Evolutionary conservation across 2,329 filamentous ascomycete species (phyloP).

Genomic region (Exutisphaerella laricina): DNA sequence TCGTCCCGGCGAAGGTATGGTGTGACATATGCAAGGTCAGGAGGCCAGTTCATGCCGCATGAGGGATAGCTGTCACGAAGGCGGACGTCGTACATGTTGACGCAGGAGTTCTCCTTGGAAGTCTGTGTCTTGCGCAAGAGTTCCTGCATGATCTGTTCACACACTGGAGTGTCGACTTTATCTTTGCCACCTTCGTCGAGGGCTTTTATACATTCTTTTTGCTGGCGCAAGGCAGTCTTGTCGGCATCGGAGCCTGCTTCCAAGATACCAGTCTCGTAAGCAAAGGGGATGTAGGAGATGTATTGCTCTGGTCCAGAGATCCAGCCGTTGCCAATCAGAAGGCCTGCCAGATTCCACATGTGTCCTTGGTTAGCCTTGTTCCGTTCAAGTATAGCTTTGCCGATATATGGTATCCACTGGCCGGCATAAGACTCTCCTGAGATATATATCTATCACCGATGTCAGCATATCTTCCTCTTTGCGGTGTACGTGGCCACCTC

Average conservation of each 20-base stretch:
- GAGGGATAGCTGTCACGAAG: constrained; percentile 72
- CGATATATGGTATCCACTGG: constrained; percentile 95
- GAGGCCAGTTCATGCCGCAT: constrained; percentile 98
- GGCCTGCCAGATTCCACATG: constrained; percentile 72
- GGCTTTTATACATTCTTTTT: constrained; percentile 60
- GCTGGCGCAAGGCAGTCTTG: constrained; percentile 61
- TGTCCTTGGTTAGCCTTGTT: constrained; percentile 56
- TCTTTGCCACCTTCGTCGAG: constrained; percentile 53
- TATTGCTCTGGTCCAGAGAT: constrained; percentile 89
- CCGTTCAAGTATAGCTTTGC: constrained; percentile 79
- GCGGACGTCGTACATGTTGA: constrained; percentile 97
- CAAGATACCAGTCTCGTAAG: constrained; percentile 70
- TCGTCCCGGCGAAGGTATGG: constrained; percentile 81
- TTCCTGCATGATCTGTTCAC: constrained; percentile 70
- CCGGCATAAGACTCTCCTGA: constrained; percentile 96
- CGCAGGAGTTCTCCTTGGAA: constrained; percentile 54
- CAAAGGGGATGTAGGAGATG: constrained; percentile 74
- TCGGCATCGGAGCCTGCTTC: constrained; percentile 61
- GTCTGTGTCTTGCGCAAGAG: constrained; percentile 61
- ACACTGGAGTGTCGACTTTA: constrained; percentile 62
- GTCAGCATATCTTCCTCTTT: constrained; percentile 1
- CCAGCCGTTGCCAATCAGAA: constrained; percentile 97
- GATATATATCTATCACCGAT: constrained; percentile 66
- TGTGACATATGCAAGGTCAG: constrained; percentile 69
- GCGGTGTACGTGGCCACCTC: constrained; percentile 39